A percentile compares a stretch with the other conserved stretches of the same genome.
phyloP scores from a whole-genome alignment of 2,329 filamentous ascomycete genomes.

The Ceratocystis cacaofunesta region DNA sequence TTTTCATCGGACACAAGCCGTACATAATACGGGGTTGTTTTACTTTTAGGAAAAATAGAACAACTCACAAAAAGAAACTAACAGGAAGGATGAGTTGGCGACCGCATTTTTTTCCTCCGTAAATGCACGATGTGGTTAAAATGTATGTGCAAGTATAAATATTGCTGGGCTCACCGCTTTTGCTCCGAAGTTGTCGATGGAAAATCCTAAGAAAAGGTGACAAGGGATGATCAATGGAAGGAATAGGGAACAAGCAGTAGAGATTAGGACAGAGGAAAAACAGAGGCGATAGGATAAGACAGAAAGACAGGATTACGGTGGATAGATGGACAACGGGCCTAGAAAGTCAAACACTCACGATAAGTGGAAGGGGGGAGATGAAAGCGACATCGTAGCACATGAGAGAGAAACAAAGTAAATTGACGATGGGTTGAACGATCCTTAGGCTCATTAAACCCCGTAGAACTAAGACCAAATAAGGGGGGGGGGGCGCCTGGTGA shows the following conservation, averaged over 20 bases:
- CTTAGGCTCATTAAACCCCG: background rate
- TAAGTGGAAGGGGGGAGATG: background rate
- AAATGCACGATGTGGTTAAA: background rate
- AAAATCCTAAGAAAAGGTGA: background rate
- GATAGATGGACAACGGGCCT: background rate
- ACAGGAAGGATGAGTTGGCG: too few relatives aligned
- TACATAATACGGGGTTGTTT: too few relatives aligned
- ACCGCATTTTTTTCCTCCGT: background rate
- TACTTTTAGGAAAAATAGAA: too few relatives aligned
- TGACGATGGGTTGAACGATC: background rate
- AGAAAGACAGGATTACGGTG: background rate
- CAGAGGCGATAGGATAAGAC: background rate
- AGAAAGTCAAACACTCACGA: background rate
- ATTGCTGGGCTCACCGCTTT: background rate
- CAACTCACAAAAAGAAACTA: too few relatives aligned
- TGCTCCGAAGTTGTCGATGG: background rate
- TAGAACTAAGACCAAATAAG: background rate
- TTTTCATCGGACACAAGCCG: too few relatives aligned
- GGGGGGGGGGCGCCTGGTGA: background rate
- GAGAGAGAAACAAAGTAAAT: background rate
- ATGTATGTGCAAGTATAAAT: background rate
- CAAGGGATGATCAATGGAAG: background rate
- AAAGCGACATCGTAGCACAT: background rate
- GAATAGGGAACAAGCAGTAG: background rate
- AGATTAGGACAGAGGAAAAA: background rate